phyloP scores from a whole-genome alignment of 192 early-diverging fungal genomes.

The Cladochytrium replicatum region DNA sequence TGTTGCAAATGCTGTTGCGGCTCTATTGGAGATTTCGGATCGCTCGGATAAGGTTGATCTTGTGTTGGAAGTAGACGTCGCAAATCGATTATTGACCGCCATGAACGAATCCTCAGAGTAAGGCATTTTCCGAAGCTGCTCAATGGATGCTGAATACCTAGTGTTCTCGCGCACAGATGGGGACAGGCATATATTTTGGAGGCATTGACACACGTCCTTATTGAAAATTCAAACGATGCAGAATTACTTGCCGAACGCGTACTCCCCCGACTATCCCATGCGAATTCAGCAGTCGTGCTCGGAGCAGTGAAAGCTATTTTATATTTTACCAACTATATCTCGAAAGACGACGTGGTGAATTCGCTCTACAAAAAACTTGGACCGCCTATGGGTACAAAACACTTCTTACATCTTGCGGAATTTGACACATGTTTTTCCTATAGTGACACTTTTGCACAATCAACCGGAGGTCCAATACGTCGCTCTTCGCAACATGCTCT shows the following conservation, averaged over 20 bases:
- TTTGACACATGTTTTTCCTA: constrained; percentile 9
- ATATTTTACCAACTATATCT: constrained; percentile 91
- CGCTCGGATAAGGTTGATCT: constrained; percentile 77
- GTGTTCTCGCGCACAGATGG: constrained; percentile 53
- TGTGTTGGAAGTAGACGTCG: constrained; percentile 71
- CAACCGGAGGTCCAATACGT: constrained; percentile 96
- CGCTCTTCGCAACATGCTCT: constrained; percentile 87
- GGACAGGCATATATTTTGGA: constrained; percentile 91
- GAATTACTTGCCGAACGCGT: constrained; percentile 87
- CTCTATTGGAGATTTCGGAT: constrained; percentile 88
- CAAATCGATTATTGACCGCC: constrained; percentile 85
- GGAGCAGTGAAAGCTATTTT: constrained; percentile 80
- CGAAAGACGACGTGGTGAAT: constrained; percentile 63
- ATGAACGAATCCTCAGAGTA: constrained; percentile 96
- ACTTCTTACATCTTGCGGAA: not conserved
- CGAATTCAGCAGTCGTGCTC: constrained; percentile 87
- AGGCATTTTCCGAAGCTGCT: constrained; percentile 37
- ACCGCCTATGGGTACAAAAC: constrained; percentile 68
- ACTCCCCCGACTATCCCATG: constrained; percentile 81
- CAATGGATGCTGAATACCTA: not conserved
- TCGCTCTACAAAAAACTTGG: constrained; percentile 73
- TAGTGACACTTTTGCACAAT: constrained; percentile 81
- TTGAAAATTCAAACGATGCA: constrained; percentile 78
- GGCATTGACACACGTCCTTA: constrained; percentile 81
- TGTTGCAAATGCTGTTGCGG: constrained; percentile 90